Evolutionary conservation across 345 rosid species (phyloP).

Genomic region (Noccaea caerulescens): DNA sequence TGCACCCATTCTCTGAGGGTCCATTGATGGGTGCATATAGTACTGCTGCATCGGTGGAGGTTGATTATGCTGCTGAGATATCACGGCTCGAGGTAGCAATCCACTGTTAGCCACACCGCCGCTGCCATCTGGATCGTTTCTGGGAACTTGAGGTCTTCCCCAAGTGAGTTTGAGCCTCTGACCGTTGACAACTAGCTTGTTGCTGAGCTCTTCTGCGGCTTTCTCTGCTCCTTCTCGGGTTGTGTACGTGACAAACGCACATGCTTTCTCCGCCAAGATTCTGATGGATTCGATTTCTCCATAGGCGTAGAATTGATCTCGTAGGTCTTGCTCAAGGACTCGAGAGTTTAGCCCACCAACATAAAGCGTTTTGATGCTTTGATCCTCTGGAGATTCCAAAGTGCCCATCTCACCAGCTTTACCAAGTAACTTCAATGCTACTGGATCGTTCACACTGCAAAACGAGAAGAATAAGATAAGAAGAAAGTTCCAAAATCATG

Average conservation of each 20-base stretch:
- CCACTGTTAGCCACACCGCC: constrained; percentile 67
- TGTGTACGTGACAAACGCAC: constrained; percentile 91
- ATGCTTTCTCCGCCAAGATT: constrained; percentile 82
- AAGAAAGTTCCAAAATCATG: not conserved
- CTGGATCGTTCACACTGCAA: constrained; percentile 39
- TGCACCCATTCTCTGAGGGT: constrained; percentile 98
- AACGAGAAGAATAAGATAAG: constrained; percentile 4
- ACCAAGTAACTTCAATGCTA: constrained; percentile 32
- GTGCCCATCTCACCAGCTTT: constrained; percentile 72
- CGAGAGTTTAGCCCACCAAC: constrained; percentile 88
- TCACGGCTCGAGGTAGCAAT: constrained; percentile 75
- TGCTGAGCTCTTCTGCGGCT: constrained; percentile 91
- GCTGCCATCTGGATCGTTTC: constrained; percentile 62
- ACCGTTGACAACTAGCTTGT: constrained; percentile 82
- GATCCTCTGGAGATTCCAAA: constrained; percentile 84
- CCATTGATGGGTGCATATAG: constrained; percentile 89
- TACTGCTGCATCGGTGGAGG: constrained; percentile 62
- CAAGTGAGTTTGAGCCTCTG: constrained; percentile 87
- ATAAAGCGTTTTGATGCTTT: constrained; percentile 82
- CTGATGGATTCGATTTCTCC: constrained; percentile 86
- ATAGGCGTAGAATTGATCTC: constrained; percentile 82
- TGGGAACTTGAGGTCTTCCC: constrained; percentile 92
- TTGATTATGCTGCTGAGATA: constrained; percentile 90
- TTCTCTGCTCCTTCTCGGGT: constrained; percentile 96
- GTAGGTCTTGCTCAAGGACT: constrained; percentile 78